Base-by-base conservation (phyloP, 108 stramenopile genomes). In the Cyclotella atomus region DNA sequence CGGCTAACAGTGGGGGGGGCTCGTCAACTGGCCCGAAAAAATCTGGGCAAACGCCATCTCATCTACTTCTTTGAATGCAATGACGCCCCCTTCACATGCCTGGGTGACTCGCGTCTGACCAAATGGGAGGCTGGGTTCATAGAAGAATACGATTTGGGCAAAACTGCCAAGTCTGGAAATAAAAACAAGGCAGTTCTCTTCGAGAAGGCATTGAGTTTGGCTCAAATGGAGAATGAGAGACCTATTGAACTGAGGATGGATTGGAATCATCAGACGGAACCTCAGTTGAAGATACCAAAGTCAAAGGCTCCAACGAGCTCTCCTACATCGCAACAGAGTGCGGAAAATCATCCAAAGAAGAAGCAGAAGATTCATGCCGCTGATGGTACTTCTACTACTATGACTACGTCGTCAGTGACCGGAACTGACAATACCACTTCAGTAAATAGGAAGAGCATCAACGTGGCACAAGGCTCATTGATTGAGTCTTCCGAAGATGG, bases 11-110 rank as follows among this genome's bases (percentile, higher is more conserved):
- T 87, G 3, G 93, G 93, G 21, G 85, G 81, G 46, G 93, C 91
- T 10, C 65, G 93, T 41, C 73, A 87, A 65, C 64, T 88, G 59
- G 93, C 93, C 10, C 72, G 75, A 19, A 94, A 94, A 63, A 79
- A 92, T 81, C 66, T 94, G 5, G 93, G 91, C 17, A 94, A 92
- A 65, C 84, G 77, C 27, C 91, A 94, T 63, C 70, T 94, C 15
- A 81, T 91, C 14, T 94, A 91, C 68, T 94, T 94, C 65, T 94
- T 94, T 72, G 89, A 88, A 69, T 94, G 93, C 65, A 68, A 82
- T 24, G 93, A 92, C 49, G 85, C 91, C 28, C 93, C 93, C 17
- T 94, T 94, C 75, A 75, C 89, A 24, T 86, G 87, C 9, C 47
- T 94, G 59, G 54, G 83, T 0, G 84, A 87, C 28, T 49, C 81